A percentile compares a stretch with the other conserved stretches of the same genome.
These are phyloP conservation scores for Phyllosticta capitalensis DNA, from an alignment of 2,329 filamentous ascomycete species.

Conservation along the genomic window DNA sequence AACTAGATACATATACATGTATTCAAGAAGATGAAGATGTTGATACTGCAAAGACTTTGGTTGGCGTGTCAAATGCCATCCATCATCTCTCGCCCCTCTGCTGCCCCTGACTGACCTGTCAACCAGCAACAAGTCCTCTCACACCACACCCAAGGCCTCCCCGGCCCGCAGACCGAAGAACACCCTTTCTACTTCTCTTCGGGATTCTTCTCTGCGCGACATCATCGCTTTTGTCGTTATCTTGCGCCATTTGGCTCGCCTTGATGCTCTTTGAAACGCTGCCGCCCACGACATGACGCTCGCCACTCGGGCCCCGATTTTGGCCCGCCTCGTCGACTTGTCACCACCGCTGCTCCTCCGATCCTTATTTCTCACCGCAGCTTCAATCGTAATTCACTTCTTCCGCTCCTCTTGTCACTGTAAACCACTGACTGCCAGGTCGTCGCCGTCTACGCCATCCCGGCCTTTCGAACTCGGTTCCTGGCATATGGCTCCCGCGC, in stretches of 20 bases:
- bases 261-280: not conserved
- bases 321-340: slow-evolving; percentile 3
- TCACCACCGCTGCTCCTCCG: slow-evolving; percentile 22
- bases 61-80: no score
- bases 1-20: not conserved
- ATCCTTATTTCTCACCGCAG: slow-evolving; percentile 28
- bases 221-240: not conserved
- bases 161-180: not conserved
- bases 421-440: slow-evolving; percentile 27
- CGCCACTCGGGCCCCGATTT: slow-evolving; percentile 2
- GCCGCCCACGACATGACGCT: slow-evolving; percentile 2
- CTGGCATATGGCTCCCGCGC: slow-evolving; percentile 52
- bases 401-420: slow-evolving; percentile 13
- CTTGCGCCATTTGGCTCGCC: not conserved
- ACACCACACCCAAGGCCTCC: not conserved
- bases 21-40: no score
- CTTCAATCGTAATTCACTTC: slow-evolving; percentile 30
- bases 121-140: not conserved
- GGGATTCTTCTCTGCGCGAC: not conserved
- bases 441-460: slow-evolving; percentile 41
- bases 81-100: no score
- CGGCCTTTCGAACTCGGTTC: slow-evolving; percentile 45
- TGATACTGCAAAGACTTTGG: no score
- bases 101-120: not conserved
- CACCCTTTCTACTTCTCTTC: not conserved